A percentile compares a stretch with the other conserved stretches of the same genome.
phyloP scores from a whole-genome alignment of 345 rosid genomes.

The Aquilaria yunnanensis region DNA sequence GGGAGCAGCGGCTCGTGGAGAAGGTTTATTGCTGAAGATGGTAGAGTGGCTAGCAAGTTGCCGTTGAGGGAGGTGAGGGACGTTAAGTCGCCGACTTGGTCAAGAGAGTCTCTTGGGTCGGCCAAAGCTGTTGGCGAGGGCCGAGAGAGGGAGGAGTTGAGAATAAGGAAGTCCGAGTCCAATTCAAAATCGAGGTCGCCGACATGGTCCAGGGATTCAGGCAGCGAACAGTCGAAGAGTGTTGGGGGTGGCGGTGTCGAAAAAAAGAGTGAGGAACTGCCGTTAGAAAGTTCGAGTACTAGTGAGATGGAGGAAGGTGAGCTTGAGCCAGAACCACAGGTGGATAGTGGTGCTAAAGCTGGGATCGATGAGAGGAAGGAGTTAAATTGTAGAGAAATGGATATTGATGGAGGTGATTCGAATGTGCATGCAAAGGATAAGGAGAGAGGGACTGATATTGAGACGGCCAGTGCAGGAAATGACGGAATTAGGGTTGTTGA shows the following conservation, averaged over 20 bases:
- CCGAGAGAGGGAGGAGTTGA: slow-evolving; percentile 29
- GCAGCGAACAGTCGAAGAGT: slow-evolving; percentile 63
- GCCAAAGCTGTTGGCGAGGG: slow-evolving; percentile 24
- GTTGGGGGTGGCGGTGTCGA: slow-evolving; percentile 37
- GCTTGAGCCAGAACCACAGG: slow-evolving; percentile 61
- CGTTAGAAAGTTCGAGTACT: slow-evolving; percentile 39
- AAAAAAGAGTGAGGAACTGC: slow-evolving; percentile 33
- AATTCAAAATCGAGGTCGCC: slow-evolving; percentile 52
- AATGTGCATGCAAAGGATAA: slow-evolving; percentile 18
- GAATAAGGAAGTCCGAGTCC: slow-evolving; percentile 25
- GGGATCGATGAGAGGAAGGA: slow-evolving; percentile 14
- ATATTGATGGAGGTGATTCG: slow-evolving; percentile 20
- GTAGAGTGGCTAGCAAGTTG: slow-evolving; percentile 27
- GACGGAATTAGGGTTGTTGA: slow-evolving; percentile 23
- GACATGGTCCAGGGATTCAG: slow-evolving; percentile 82
- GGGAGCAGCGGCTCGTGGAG: slow-evolving; percentile 78
- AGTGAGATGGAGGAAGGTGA: slow-evolving; percentile 99
- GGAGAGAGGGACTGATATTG: slow-evolving; percentile 21
- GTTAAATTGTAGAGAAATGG: slow-evolving; percentile 4
- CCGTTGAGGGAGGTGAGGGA: slow-evolving; percentile 32
- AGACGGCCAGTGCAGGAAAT: slow-evolving; percentile 20
- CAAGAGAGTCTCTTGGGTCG: slow-evolving; percentile 41
- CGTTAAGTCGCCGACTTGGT: slow-evolving; percentile 50
- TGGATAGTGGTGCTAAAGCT: slow-evolving; percentile 16
- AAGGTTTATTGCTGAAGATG: slow-evolving; percentile 47